Base-by-base conservation (phyloP, 345 rosid genomes). In the Eucalyptus albens region DNA sequence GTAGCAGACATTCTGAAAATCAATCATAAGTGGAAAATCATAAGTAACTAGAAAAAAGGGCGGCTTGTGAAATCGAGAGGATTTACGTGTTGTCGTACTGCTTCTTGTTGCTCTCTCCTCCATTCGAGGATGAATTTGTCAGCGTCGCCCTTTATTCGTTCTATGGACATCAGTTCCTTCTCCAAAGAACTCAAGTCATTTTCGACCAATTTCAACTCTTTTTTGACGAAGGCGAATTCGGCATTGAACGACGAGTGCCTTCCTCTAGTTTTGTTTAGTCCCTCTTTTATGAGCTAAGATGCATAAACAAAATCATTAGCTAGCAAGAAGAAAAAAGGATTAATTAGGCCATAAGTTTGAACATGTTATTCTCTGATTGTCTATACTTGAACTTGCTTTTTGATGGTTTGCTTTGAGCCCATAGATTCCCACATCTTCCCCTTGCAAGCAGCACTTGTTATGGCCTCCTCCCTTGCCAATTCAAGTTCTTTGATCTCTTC, bases 391-490 rank as follows among this genome's bases (percentile, higher is more conserved):
- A 86, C 72, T 87, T 0, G 0, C 51, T 87, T 44, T 44, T 31
- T 40, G 14, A 62, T 13, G 44, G 65, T 62, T 33, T 62, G 27
- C 72, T 87, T 87, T 27, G 49, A 31, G 80, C 88, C 88, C 88
- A 16, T 12, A 3, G 81, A 87, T 15, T 87, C 80, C 88, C 88
- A 87, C 80, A 14, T 60, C 88, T 60, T 45, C 50, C 88, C 88
- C 81, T 60, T 60, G 69, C 50, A 62, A 40, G 62, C 88, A 55
- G 88, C 88, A 40, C 50, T 45, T 3, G 22, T 42, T 1, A 42
- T 44, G 77, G 49, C 88, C 72, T 19, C 50, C 77, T 87, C 77
- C 22, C 17, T 59, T 50, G 88, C 88, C n/a, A 40, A 27, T 87
- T 87, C 45, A 19, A 60, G 51, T 19, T 9, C 88, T 17, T 33